These are phyloP conservation scores for Hydrangea macrophylla DNA, from an alignment of 148 eudicot species.

Conservation along the genomic window DNA sequence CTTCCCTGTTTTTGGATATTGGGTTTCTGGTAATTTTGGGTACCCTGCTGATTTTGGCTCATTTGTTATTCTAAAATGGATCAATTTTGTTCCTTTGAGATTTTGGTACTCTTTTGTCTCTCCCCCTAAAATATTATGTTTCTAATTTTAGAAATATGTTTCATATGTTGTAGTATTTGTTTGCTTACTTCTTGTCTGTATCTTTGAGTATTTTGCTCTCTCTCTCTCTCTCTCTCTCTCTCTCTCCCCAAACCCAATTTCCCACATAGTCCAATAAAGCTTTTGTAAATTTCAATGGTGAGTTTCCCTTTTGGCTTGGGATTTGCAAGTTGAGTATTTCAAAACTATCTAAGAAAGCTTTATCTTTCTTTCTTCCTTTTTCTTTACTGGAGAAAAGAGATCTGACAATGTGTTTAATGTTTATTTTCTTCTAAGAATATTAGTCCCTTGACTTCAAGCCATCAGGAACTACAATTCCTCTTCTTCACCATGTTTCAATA, in stretches of 20 bases:
- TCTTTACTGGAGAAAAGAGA: not conserved
- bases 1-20: not conserved
- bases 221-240: not conserved
- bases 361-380: not conserved
- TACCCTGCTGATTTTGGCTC: no score
- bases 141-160: no score
- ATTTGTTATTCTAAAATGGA: not conserved
- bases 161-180: not conserved
- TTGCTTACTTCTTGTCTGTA: not conserved
- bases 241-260: no score
- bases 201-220: not conserved
- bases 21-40: not conserved
- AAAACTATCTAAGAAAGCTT: not conserved
- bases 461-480: conserved; percentile 1
- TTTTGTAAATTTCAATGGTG: not conserved
- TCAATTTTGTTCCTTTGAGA: not conserved
- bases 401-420: not conserved
- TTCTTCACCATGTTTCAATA: conserved; percentile 6
- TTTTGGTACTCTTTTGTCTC: not conserved
- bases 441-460: not conserved
- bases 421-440: not conserved
- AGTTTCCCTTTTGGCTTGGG: conserved; percentile 9
- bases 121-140: no score
- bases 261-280: conserved; percentile 1
- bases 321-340: conserved; percentile 11